Evolutionary conservation across 2,329 filamentous ascomycete species (phyloP), one percentile per base, ranked within the genome.

Genomic region (Cladosporium sp.): DNA sequence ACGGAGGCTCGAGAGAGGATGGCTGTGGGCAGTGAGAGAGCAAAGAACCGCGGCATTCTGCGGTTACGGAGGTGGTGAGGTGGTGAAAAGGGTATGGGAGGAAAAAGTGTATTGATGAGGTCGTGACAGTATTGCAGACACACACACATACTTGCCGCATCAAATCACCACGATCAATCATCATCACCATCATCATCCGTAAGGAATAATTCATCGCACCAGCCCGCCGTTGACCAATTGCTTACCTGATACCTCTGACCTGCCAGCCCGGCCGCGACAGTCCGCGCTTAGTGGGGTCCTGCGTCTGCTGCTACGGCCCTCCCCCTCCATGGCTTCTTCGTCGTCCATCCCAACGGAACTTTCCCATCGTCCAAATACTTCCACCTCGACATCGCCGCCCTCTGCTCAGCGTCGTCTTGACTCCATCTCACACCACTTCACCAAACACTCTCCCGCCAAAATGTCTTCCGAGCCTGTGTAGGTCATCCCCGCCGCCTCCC

Each of bases 401-500:
- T 19, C 42, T 19, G 47, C 39, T 9, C 47, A 49, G 30, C 47
- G 30, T 24, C 47, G 47, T 19, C 47, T 49, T 15, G 38, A 49
- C 19, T 34, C 39, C 12, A 29, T 50, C 20, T 37, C 47, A 37
- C 47, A 50, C 8, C 47, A 50, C 24, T 9, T 50, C 47, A 36
- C 47, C 22, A n/a, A 38, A 15, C 24, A 40, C 55, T 32, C 20
- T 22, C n/a, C 54, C 47, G 49, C 53, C 56, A 62, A 44, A 50
- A 63, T 63, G 61, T 59, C 58, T 52, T 54, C 56, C 42, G 59
- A 64, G 56, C 58, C 59, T 55, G 60, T 62, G 61, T 64, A 59
- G 62, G 61, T 61, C 4, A n/a, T n/a, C 8, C 42, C 24, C n/a
- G n/a, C n/a, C n/a, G n/a, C n/a, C n/a, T 45, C 30, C n/a, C 44